Evolutionary conservation across 495 filamentous ascomycete genomes (phyloP).

Genomic region (Elaphomyces granulatus): DNA sequence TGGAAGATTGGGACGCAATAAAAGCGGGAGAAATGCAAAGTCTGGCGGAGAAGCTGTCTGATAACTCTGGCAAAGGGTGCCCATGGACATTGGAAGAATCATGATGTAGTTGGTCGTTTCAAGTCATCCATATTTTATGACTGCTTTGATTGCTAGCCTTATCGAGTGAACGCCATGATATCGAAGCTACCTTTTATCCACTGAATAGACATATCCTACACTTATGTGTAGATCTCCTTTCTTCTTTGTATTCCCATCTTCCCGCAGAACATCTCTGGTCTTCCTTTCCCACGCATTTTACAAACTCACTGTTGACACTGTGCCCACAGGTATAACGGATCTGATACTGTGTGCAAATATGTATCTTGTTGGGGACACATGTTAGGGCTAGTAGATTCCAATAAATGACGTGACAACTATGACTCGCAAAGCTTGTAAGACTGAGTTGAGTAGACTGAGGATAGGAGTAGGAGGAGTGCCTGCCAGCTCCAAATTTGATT

Average conservation of each 20-base stretch:
- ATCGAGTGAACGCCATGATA: no score
- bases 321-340: slow-evolving; percentile 13
- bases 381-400: no score
- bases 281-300: slow-evolving; percentile 11
- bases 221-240: slow-evolving; percentile 10
- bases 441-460: no score
- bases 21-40: neutral
- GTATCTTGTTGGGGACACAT: neutral
- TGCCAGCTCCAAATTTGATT: no score
- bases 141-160: no score
- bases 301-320: slow-evolving; percentile 10
- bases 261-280: slow-evolving; percentile 9
- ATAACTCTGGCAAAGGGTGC: neutral
- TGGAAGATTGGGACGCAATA: slow-evolving; percentile 7
- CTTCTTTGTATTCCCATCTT: slow-evolving; percentile 6
- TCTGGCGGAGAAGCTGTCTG: neutral
- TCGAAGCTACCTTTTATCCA: slow-evolving; percentile 2
- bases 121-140: no score
- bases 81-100: no score
- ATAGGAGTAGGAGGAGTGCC: no score
- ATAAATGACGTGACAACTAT: no score
- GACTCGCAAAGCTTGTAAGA: no score
- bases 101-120: no score
- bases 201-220: slow-evolving; percentile 10
- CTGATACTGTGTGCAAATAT: slow-evolving; percentile 10